Base-by-base conservation (phyloP, 306 rosid species). In the Prunus davidiana region DNA sequence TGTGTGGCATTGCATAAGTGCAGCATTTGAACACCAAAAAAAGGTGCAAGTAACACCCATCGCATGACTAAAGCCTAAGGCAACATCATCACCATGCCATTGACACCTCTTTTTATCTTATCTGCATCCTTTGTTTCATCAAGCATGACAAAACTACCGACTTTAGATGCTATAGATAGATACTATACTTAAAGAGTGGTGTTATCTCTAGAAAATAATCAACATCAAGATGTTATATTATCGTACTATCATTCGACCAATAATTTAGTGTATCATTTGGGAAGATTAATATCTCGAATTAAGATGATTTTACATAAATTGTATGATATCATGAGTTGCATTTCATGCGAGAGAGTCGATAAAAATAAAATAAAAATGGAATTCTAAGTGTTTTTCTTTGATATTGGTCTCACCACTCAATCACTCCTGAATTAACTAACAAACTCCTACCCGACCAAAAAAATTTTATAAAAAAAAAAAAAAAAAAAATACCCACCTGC, bases 21-120 rank as follows among this genome's bases (percentile, higher is more conserved):
- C 4, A 63, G 67, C 43, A 28, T 22, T 62, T 9, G n/a, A 22
- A 67, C 25, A 20, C 22, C 38, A 8, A 20, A 18, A n/a, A 25
- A 15, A 54, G 34, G 32, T 10, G 58, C 2, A 73, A 73, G 28
- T 25, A 25, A 61, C 58, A 9, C 15, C 57, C 8, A 0, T 60
- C n/a, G 32, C 3, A 28, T 43, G 56, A 25, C 51, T 60, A 20
- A 20, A 56, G 27, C 11, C 13, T 27, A 45, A 58, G 43, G 46
- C 51, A 20, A 18, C 19, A n/a, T 45, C 58, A 73, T 41, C 67
- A 67, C 76, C 76, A 22, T 73, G 27, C 57, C n/a, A 43, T 47
- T 73, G 56, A 25, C 32, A 73, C 50, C 67, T 15, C 67, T 24
- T 73, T 46, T 15, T 58, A 57, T 43, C 67, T 58, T 22, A 16